phyloP scores from a whole-genome alignment of 495 filamentous ascomycete species.

The Usnea hakonensis region DNA sequence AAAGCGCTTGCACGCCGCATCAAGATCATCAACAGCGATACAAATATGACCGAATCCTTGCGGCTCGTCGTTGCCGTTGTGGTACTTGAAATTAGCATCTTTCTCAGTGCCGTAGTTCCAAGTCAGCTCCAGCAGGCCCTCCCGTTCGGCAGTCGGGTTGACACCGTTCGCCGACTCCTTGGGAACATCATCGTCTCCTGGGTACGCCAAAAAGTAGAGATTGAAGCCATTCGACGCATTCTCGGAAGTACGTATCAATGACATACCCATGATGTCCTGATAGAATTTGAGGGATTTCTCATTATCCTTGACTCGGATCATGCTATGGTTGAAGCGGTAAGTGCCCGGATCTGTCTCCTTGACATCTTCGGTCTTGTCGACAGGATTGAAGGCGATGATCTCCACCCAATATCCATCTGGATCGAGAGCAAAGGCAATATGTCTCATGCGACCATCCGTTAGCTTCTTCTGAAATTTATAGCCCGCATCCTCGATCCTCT shows the following conservation, averaged over 20 bases:
- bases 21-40: slow-evolving; percentile 84
- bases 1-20: slow-evolving; percentile 76
- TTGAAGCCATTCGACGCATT: slow-evolving; percentile 67
- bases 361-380: slow-evolving; percentile 45
- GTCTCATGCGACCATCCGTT: slow-evolving; percentile 75
- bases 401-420: slow-evolving; percentile 93
- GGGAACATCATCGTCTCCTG: slow-evolving; percentile 42
- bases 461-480: slow-evolving; percentile 94
- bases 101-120: slow-evolving; percentile 98
- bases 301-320: slow-evolving; percentile 89
- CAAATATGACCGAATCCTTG: slow-evolving; percentile 93
- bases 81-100: slow-evolving; percentile 74
- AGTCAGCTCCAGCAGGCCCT: slow-evolving; percentile 83
- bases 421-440: slow-evolving; percentile 88
- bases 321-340: slow-evolving; percentile 72
- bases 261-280: slow-evolving; percentile 84
- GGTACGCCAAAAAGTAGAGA: slow-evolving; percentile 87
- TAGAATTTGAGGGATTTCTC: slow-evolving; percentile 85
- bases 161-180: slow-evolving; percentile 37
- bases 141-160: slow-evolving; percentile 57
- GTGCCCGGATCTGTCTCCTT: slow-evolving; percentile 43
- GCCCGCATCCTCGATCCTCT: slow-evolving; percentile 78
- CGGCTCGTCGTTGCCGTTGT: slow-evolving; percentile 83
- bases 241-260: slow-evolving; percentile 63
- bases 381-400: slow-evolving; percentile 47